These are phyloP conservation scores for Blastomyces silverae DNA, from an alignment of 2,329 filamentous ascomycete species.

Conservation along the genomic window DNA sequence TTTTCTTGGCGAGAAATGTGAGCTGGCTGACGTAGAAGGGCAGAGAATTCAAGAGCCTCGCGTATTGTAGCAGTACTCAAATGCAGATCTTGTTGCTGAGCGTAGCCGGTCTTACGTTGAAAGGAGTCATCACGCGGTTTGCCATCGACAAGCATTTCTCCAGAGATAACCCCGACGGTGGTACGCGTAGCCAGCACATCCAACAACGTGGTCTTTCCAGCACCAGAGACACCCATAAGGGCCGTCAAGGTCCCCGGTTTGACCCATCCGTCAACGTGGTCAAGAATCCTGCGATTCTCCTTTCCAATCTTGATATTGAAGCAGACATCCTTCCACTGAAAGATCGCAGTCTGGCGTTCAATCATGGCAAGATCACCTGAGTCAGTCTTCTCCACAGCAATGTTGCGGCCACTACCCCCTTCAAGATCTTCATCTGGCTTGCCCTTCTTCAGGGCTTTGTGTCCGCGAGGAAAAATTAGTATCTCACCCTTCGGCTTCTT, in stretches of 20 bases:
- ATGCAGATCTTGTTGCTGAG: conserved; percentile 76
- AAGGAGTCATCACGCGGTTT: conserved; percentile 66
- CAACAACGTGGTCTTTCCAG: conserved; percentile 84
- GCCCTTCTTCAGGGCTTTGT: not conserved
- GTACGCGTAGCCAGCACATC: conserved; percentile 78
- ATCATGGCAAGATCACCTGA: not conserved
- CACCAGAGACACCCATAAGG: conserved; percentile 81
- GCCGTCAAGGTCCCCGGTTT: conserved; percentile 86
- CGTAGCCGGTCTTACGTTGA: conserved; percentile 79
- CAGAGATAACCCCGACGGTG: conserved; percentile 82
- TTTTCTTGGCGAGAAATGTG: conserved; percentile 66
- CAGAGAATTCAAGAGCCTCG: conserved; percentile 79
- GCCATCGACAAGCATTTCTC: conserved; percentile 79
- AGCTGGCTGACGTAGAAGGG: conserved; percentile 73
- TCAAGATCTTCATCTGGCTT: not conserved
- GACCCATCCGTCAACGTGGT: conserved; percentile 86
- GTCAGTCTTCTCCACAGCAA: not conserved
- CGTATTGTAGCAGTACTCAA: conserved; percentile 76
- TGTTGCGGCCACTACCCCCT: not conserved
- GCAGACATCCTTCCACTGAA: conserved; percentile 79
- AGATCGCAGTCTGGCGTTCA: conserved; percentile 50
- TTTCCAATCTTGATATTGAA: conserved; percentile 75
- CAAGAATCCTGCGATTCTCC: conserved; percentile 59
- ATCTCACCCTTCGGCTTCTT: conserved; percentile 71
- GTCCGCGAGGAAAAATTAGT: conserved; percentile 62